These are phyloP conservation scores for Coemansia erecta DNA, from an alignment of 192 early-diverging fungal species.

Conservation along the genomic window DNA sequence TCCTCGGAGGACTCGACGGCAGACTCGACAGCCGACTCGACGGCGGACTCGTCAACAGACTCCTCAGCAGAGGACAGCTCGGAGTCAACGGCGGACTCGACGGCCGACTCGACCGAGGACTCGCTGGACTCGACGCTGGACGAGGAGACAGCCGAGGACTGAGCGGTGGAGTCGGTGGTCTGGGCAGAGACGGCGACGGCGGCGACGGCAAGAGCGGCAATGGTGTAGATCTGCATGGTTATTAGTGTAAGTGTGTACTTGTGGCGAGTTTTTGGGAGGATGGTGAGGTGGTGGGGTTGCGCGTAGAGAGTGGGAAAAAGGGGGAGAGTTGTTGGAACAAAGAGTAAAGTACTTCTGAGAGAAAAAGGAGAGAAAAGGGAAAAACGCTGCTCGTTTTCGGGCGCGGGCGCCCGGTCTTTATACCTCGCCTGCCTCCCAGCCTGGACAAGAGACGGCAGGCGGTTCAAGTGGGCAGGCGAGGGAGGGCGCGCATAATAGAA, in stretches of 20 bases:
- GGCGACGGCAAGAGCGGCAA: conserved; percentile 30
- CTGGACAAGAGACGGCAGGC: neutral
- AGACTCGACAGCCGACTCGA: conserved; percentile 4
- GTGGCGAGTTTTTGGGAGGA: neutral
- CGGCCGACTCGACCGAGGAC: neutral
- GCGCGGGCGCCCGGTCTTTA: neutral
- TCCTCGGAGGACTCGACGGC: conserved; percentile 7
- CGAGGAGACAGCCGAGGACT: neutral
- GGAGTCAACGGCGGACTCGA: neutral
- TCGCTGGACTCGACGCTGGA: neutral
- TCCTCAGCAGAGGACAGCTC: neutral
- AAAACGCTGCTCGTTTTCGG: neutral
- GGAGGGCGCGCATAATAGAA: neutral
- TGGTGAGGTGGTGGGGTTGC: neutral
- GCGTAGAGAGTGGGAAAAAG: conserved; percentile 1
- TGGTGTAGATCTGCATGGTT: conserved; percentile 44
- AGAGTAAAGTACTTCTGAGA: conserved; percentile 13
- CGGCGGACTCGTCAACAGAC: conserved; percentile 6
- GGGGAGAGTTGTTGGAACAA: neutral
- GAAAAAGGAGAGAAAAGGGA: neutral
- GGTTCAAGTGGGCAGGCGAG: neutral
- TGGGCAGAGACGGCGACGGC: conserved; percentile 24
- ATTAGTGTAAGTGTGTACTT: neutral
- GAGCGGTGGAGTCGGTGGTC: conserved; percentile 2
- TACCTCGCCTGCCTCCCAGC: neutral